Evolutionary conservation across 2,329 filamentous ascomycete genomes (phyloP), one percentile per base, ranked within the genome.

Genomic region (Phialophora expanda): DNA sequence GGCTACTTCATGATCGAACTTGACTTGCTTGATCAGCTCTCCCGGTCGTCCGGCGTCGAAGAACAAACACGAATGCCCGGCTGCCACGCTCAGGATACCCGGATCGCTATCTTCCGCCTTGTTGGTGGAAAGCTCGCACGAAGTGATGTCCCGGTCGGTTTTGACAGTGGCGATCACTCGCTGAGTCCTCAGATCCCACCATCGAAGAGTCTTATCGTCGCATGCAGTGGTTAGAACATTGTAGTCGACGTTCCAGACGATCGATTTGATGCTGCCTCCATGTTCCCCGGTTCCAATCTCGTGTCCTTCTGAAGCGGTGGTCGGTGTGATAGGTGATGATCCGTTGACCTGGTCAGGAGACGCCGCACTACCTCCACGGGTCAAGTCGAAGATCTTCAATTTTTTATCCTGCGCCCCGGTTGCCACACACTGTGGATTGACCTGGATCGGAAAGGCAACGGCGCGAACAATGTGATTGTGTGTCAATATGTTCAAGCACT

Each of bases 331-430:
- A 8, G 61, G 61, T 7, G 63, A 64, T 24, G 59, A 53, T 17
- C 66, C 64, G 95, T 72, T 72, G 12, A 72, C 70, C 54, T 72
- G 62, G 2, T 68, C 66, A 58, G 67, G 69, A 67, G 69, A 76
- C 61, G 66, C 85, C 82, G 66, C 88, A 87, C 61, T 61, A 24
- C 56, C 44, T 11, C 65, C 67, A 24, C 65, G 57, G 17, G 87
- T 87, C 17, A 99, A 83, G 74, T 98, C 94, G 75, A 95, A 99
- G 69, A 99, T 90, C 61, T 94, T 91, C 60, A 99, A 86, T 79
- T 95, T 97, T 85, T 97, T 98, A 81, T 99, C 95, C 82, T 91
- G 91, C 28, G 95, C 95, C 38, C 94, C 95, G 0, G 95, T 98
- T 5, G 94, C 95, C 30, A 99, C 84, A 63, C 96, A 82, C 68